Evolutionary conservation across 768 basidiomycete genomes (phyloP).

Genomic region (Mrakia gelida): DNA sequence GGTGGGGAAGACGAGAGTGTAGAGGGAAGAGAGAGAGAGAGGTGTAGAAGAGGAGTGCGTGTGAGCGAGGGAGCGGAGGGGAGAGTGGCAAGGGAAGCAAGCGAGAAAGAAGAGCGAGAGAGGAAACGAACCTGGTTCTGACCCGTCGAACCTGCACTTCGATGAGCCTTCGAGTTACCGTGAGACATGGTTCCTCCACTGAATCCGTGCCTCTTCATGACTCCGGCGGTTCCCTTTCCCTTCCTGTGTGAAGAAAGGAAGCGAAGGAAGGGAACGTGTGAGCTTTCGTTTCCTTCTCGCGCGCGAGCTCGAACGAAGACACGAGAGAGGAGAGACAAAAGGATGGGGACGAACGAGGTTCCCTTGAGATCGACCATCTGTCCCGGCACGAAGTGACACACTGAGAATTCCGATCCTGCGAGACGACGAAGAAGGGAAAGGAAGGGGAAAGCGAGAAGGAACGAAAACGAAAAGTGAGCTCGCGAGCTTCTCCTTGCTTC

Average conservation of each 20-base stretch:
- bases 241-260: slow-evolving; percentile 55
- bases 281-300: background rate
- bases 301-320: slow-evolving; percentile 7
- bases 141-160: slow-evolving; percentile 87
- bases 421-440: background rate
- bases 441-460: too few relatives aligned
- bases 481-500: background rate
- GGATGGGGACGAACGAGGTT: slow-evolving; percentile 64
- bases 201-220: slow-evolving; percentile 95
- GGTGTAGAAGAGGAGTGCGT: background rate
- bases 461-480: background rate
- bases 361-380: slow-evolving; percentile 90
- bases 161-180: slow-evolving; percentile 92
- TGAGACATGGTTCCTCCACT: slow-evolving; percentile 87
- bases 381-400: slow-evolving; percentile 93
- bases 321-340: background rate
- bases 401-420: slow-evolving; percentile 79
- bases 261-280: slow-evolving; percentile 27
- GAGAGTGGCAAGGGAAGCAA: background rate
- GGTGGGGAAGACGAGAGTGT: background rate
- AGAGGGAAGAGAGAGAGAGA: background rate
- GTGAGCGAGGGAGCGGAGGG: slow-evolving; percentile 44
- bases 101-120: background rate
- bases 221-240: slow-evolving; percentile 94
- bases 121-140: slow-evolving; percentile 74